phyloP scores from a whole-genome alignment of 23 red algal species.

The Gracilaria gracilis region DNA sequence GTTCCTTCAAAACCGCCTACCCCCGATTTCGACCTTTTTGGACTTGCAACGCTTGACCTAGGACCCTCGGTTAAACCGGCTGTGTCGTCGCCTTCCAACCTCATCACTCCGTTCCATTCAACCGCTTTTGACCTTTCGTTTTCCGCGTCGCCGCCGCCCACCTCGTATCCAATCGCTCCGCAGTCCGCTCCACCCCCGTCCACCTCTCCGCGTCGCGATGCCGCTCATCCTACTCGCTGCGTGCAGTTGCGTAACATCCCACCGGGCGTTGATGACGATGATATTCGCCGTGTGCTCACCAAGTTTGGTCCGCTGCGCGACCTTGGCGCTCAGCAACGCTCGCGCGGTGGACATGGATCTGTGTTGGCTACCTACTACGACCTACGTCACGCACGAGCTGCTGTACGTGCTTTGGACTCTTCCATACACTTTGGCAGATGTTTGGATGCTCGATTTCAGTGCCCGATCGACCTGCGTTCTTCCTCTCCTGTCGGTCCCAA shows the following conservation, averaged over 20 bases:
- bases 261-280: constrained; percentile 85
- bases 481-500: neutral
- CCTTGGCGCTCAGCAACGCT: constrained; percentile 82
- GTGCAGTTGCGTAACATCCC: constrained; percentile 80
- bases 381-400: constrained; percentile 74
- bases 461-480: constrained; percentile 39
- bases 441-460: constrained; percentile 79
- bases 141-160: constrained; percentile 7
- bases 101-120: neutral
- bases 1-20: neutral
- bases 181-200: neutral
- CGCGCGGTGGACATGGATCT: constrained; percentile 74
- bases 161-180: constrained; percentile 9
- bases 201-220: constrained; percentile 34
- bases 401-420: constrained; percentile 55
- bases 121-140: constrained; percentile 27
- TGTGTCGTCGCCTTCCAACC: constrained; percentile 28
- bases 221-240: constrained; percentile 70
- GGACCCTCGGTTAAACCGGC: constrained; percentile 45
- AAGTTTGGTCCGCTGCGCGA: constrained; percentile 78
- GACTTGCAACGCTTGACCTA: constrained; percentile 49
- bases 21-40: constrained; percentile 53
- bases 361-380: constrained; percentile 81
- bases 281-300: constrained; percentile 66
- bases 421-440: constrained; percentile 59